Evolutionary conservation across 2,329 filamentous ascomycete species (phyloP).

Genomic region (Tolypocladium nubicola): DNA sequence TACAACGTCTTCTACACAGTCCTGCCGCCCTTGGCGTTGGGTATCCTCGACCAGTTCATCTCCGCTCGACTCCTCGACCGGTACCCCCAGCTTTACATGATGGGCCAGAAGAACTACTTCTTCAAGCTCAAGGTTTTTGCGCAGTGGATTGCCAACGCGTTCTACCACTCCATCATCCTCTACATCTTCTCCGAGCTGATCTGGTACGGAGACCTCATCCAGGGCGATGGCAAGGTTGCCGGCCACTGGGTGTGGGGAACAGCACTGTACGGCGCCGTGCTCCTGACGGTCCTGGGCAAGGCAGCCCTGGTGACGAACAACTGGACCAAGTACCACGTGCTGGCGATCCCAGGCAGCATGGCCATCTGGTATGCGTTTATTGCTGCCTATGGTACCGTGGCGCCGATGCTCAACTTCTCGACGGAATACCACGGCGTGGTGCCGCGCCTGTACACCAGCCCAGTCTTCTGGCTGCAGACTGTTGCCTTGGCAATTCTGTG

Average conservation of each 20-base stretch:
- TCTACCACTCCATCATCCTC: conserved; percentile 91
- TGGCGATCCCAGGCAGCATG: conserved; percentile 91
- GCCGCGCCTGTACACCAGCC: conserved; percentile 67
- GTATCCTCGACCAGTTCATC: conserved; percentile 96
- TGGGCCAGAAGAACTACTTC: conserved; percentile 87
- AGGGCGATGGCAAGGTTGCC: conserved; percentile 67
- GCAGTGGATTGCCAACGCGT: conserved; percentile 86
- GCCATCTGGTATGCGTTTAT: conserved; percentile 85
- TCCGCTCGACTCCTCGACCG: conserved; percentile 86
- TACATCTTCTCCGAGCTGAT: conserved; percentile 78
- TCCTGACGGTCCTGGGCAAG: conserved; percentile 89
- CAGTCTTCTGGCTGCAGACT: conserved; percentile 87
- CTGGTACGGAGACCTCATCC: conserved; percentile 69
- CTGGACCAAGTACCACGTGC: conserved; percentile 96
- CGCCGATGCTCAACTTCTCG: conserved; percentile 72
- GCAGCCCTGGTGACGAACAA: conserved; percentile 91
- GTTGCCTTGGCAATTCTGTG: conserved; percentile 71
- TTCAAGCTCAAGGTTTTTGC: conserved; percentile 90
- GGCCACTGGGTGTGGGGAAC: conserved; percentile 99
- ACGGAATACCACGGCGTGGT: conserved; percentile 79
- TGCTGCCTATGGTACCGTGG: conserved; percentile 76
- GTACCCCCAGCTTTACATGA: conserved; percentile 89
- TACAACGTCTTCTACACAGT: conserved; percentile 99
- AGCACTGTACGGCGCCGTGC: conserved; percentile 85
- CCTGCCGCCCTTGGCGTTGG: conserved; percentile 83